These are phyloP conservation scores for Lactarius evosmus DNA, from an alignment of 768 basidiomycete genomes.

Conservation along the genomic window DNA sequence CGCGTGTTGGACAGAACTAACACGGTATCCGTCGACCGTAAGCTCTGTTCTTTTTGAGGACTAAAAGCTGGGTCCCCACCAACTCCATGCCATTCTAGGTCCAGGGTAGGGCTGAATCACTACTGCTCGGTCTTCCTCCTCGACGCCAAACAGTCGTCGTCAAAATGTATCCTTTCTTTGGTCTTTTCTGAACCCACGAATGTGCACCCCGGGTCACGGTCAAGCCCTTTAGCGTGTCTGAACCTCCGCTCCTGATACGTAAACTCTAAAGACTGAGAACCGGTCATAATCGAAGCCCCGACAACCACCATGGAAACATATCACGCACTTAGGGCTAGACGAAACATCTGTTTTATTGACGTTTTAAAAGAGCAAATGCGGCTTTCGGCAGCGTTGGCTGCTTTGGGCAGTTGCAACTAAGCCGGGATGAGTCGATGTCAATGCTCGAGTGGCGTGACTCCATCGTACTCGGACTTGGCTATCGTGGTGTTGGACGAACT, in stretches of 20 bases:
- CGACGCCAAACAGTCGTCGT: not conserved
- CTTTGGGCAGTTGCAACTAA: too few species aligned
- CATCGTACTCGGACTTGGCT: not conserved
- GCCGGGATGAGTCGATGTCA: not conserved
- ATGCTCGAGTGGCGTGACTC: not conserved
- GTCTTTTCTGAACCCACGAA: not conserved
- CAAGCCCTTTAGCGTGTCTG: not conserved
- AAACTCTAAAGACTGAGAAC: not conserved
- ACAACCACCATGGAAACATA: not conserved
- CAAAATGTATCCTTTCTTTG: not conserved
- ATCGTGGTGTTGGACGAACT: not conserved
- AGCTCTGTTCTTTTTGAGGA: not conserved
- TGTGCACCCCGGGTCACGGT: not conserved
- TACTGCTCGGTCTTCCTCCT: not conserved
- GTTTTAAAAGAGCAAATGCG: not conserved
- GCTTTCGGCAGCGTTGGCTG: too few species aligned
- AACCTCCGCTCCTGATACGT: not conserved
- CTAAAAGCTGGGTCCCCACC: not conserved
- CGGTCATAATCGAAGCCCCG: too few species aligned
- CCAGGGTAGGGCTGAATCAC: not conserved
- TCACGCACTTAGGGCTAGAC: not conserved
- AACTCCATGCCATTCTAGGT: not conserved
- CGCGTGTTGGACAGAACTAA: slow-evolving; percentile 8
- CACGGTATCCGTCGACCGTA: not conserved
- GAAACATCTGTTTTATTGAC: not conserved